These are phyloP conservation scores for Huntiella savannae DNA, from an alignment of 2,329 filamentous ascomycete species.

Conservation along the genomic window DNA sequence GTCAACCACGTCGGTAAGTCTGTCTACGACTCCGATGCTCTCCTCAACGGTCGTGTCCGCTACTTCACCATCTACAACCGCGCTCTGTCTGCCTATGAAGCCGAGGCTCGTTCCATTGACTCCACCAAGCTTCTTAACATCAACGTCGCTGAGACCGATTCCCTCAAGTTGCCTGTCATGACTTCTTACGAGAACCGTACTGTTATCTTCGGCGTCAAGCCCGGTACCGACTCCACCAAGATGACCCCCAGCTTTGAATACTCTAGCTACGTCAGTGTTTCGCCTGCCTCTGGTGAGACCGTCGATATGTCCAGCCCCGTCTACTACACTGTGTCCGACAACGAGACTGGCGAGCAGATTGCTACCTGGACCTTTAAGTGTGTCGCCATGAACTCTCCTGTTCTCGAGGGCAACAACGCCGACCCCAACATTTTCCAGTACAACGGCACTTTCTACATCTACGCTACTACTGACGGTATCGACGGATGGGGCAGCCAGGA, in stretches of 20 bases:
- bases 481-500: conserved; percentile 25
- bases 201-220: conserved; percentile 13
- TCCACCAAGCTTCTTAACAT: conserved; percentile 10
- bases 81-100: conserved; percentile 13
- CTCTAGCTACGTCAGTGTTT: conserved; percentile 12
- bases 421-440: conserved; percentile 29
- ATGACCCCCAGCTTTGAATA: conserved; percentile 14
- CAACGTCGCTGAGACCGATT: conserved; percentile 9
- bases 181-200: conserved; percentile 11
- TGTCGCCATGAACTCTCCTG: conserved; percentile 17
- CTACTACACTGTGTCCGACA: conserved; percentile 12
- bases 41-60: conserved; percentile 14
- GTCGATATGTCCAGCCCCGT: conserved; percentile 12
- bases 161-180: conserved; percentile 13
- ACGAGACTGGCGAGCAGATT: background rate
- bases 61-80: conserved; percentile 14
- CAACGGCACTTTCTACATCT: conserved; percentile 27
- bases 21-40: conserved; percentile 13
- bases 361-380: conserved; percentile 4
- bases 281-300: conserved; percentile 12
- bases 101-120: conserved; percentile 8
- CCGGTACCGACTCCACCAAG: conserved; percentile 12
- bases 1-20: conserved; percentile 15
- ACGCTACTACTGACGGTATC: conserved; percentile 27
- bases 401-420: conserved; percentile 22